Percentiles rank a stretch among this genome's conserved stretches.
phyloP scores from a whole-genome alignment of 1,284 basidiomycete species.

The Malassezia sp. region DNA sequence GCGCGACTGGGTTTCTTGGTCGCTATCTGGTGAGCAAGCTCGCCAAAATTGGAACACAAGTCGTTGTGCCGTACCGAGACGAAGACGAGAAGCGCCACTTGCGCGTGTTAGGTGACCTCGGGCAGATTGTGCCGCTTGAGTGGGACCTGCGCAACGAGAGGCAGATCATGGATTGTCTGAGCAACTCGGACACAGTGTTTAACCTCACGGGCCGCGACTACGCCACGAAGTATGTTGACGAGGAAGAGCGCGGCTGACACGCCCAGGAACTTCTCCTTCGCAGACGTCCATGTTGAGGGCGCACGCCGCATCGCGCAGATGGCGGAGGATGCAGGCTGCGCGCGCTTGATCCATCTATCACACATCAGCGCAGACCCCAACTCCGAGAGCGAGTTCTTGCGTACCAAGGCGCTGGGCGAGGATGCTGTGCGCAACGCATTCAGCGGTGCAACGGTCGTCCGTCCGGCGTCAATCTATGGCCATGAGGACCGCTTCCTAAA shows the following conservation, averaged over 20 bases:
- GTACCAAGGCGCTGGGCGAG: constrained; percentile 82
- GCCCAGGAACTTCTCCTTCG: constrained; percentile 67
- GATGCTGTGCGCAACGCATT: constrained; percentile 73
- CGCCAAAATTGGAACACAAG: constrained; percentile 81
- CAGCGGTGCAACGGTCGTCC: constrained; percentile 75
- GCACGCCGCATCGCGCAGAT: constrained; percentile 61
- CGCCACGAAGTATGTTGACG: constrained; percentile 66
- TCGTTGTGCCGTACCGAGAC: constrained; percentile 88
- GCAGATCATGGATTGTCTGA: constrained; percentile 83
- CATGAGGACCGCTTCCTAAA: constrained; percentile 90
- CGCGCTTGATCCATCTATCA: constrained; percentile 83
- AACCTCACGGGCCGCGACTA: constrained; percentile 81
- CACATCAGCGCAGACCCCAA: constrained; percentile 78
- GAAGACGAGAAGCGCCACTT: constrained; percentile 86
- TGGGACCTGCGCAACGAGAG: constrained; percentile 79
- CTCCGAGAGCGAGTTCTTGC: constrained; percentile 74
- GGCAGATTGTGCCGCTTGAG: constrained; percentile 92
- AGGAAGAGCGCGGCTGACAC: background rate
- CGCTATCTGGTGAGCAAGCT: constrained; percentile 65
- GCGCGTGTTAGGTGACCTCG: constrained; percentile 87
- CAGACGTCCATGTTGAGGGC: constrained; percentile 67
- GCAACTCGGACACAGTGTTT: constrained; percentile 95
- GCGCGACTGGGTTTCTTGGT: constrained; percentile 88
- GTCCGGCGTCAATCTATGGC: constrained; percentile 76
- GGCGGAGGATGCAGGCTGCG: constrained; percentile 64